A percentile compares a stretch with the other conserved stretches of the same genome.
phyloP scores from a whole-genome alignment of 257 asterid species.

The Parsonsia alboflavescens region DNA sequence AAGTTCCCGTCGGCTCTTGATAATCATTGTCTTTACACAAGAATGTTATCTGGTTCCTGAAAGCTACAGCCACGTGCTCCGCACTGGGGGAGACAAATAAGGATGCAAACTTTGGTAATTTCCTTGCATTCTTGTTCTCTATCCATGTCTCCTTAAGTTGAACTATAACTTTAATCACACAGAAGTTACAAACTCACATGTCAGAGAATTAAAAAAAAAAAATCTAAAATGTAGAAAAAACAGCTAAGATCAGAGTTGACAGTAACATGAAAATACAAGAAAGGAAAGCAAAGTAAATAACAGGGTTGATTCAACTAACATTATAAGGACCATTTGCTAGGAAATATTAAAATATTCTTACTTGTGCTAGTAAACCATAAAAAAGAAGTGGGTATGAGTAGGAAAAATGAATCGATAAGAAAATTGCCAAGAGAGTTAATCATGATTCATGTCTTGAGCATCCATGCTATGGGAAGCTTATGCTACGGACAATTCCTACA shows the following conservation, averaged over 20 bases:
- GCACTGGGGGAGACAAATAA: conserved; percentile 74
- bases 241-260: not conserved
- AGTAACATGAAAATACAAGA: not conserved
- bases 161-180: conserved; percentile 45
- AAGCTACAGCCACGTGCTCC: conserved; percentile 81
- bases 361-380: not conserved
- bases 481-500: not conserved
- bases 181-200: conserved; percentile 15
- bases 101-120: conserved; percentile 49
- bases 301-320: not conserved
- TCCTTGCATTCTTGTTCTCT: conserved; percentile 42
- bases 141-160: conserved; percentile 83
- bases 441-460: not conserved
- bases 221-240: not conserved
- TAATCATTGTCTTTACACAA: conserved; percentile 71
- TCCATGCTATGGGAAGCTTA: not conserved
- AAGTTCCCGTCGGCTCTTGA: conserved; percentile 75
- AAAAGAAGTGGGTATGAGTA: not conserved
- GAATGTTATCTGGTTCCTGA: conserved; percentile 67
- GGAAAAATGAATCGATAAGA: not conserved
- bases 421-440: not conserved
- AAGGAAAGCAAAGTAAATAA: not conserved
- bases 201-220: conserved; percentile 6
- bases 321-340: not conserved
- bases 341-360: not conserved